A percentile compares a stretch with the other conserved stretches of the same genome.
Evolutionary conservation across 2,329 filamentous ascomycete species (phyloP).

Genomic region (Biscogniauxia marginata): DNA sequence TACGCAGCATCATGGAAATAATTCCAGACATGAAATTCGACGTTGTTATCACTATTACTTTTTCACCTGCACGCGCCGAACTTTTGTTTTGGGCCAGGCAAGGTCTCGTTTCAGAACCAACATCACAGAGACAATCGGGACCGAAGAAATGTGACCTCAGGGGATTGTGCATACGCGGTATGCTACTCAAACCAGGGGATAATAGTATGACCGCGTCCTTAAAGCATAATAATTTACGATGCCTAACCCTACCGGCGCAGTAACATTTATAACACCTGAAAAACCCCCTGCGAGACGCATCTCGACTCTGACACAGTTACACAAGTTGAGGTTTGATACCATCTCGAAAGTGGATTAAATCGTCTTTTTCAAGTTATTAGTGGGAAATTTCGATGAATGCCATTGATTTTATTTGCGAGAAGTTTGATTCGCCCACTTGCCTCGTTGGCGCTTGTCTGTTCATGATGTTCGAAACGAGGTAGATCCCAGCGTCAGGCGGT

Average conservation of each 20-base stretch:
- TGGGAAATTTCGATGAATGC: background rate
- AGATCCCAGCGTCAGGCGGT: too few species aligned
- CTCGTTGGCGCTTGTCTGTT: too few species aligned
- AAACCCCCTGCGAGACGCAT: background rate
- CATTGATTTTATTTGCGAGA: too few species aligned
- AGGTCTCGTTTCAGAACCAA: background rate
- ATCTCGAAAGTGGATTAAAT: background rate
- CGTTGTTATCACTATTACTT: background rate
- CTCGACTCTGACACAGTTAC: background rate
- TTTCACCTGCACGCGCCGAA: background rate
- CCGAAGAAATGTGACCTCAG: background rate
- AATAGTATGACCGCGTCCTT: background rate
- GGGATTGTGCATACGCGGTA: background rate
- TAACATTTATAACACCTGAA: background rate
- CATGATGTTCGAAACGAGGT: too few species aligned
- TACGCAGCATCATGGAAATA: too few species aligned
- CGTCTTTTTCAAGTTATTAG: background rate
- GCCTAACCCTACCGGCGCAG: background rate
- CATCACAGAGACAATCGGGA: background rate
- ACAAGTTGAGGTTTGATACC: background rate
- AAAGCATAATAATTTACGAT: background rate
- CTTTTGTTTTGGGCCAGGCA: background rate
- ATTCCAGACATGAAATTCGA: too few species aligned
- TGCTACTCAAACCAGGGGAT: background rate
- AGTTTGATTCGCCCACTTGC: too few species aligned